Base-by-base conservation (phyloP, 148 eudicot species). In the Arctostaphylos glauca region DNA sequence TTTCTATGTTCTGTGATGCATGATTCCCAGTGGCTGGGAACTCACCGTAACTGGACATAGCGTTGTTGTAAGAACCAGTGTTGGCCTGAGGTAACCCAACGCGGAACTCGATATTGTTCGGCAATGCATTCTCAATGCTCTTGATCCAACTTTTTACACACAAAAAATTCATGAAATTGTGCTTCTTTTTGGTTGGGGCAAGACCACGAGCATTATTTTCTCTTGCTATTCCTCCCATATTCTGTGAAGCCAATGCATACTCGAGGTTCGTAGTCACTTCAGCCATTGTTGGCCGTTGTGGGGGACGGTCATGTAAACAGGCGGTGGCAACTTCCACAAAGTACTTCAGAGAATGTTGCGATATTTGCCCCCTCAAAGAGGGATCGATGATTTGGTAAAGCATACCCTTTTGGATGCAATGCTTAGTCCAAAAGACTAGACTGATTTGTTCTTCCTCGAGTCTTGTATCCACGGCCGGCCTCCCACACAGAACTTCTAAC, bases 401-500 rank as follows among this genome's bases (percentile, higher is more conserved):
- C 1, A 3, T 71, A 48, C 81, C 80, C 64, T 83, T 9, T 9
- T 66, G 18, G 16, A 86, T 68, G 58, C 81, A 80, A 8, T 76
- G 59, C 60, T 31, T 81, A 18, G 83, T 85, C 87, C 87, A 87
- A 16, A 4, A 18, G 1, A 80, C 60, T 46, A 87, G 73, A 52
- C 82, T 25, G 9, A 10, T 31, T 16, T 82, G 74, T 5, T 66
- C 71, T 25, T 66, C 71, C 71, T 25, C 71, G 38, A 66, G 71
- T 31, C 71, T 31, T 5, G 15, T 2, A 56, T 84, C 68, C 52
- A 84, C 74, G 3, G 86, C 84, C 0, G 75, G 78, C 56, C 85
- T 82, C 9, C 86, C 86, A 47, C 78, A 79, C 3, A 87, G 25
- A 25, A 82, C 83, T 82, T 87, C 89, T 1, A 84, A 49, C 77